Conservation (phyloP, 2,329 filamentous ascomycete species). For the Trichoderma sp. region DNA sequence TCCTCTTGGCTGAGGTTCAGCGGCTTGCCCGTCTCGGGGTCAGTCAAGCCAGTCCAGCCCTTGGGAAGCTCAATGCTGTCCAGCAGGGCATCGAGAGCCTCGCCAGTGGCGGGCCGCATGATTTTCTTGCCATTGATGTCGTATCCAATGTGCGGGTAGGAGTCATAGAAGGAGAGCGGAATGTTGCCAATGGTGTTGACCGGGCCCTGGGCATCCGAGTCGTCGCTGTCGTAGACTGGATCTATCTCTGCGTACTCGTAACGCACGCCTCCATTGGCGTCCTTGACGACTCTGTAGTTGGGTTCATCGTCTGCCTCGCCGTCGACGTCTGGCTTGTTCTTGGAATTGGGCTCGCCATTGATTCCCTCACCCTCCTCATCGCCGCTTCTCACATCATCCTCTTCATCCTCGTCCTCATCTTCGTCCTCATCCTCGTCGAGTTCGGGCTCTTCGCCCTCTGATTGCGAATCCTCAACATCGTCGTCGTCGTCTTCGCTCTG, state of each 20-base stretch:
- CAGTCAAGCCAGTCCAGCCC: slow-evolving; percentile 95
- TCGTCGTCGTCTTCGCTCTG: slow-evolving; percentile 47
- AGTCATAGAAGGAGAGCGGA: slow-evolving; percentile 91
- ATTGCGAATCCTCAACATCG: slow-evolving; percentile 6
- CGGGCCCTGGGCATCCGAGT: slow-evolving; percentile 77
- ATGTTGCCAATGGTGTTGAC: slow-evolving; percentile 96
- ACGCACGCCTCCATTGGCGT: slow-evolving; percentile 86
- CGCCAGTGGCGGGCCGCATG: slow-evolving; percentile 89
- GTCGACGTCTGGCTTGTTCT: background rate
- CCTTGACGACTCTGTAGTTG: slow-evolving; percentile 59
- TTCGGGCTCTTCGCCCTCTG: slow-evolving; percentile 34
- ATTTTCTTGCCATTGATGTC: slow-evolving; percentile 99
- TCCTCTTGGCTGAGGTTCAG: slow-evolving; percentile 85
- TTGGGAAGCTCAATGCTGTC: slow-evolving; percentile 97
- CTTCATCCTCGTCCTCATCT: slow-evolving; percentile 34
- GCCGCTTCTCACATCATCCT: background rate
- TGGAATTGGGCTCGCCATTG: background rate
- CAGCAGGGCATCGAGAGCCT: slow-evolving; percentile 88
- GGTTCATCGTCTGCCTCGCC: slow-evolving; percentile 15
- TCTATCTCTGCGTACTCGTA: slow-evolving; percentile 95
- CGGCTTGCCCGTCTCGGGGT: slow-evolving; percentile 91
- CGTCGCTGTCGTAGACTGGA: slow-evolving; percentile 93
- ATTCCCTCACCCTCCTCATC: background rate
- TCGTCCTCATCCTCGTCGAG: slow-evolving; percentile 44
- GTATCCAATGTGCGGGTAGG: slow-evolving; percentile 97